Conservation (phyloP, 2,329 filamentous ascomycete species). For the Aureobasidium sp. region DNA sequence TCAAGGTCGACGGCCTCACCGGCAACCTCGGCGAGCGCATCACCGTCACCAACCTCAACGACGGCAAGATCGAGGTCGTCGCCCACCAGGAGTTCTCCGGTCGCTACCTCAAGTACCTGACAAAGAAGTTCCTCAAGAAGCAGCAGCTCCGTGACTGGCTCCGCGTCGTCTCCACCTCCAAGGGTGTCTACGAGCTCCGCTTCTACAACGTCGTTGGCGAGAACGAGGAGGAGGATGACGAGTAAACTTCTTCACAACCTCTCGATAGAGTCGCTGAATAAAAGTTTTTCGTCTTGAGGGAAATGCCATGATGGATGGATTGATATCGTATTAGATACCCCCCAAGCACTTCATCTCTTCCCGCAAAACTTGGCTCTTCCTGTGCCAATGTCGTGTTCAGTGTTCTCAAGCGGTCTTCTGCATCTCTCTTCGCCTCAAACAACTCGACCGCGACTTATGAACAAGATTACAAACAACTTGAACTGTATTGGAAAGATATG, state of each 20-base stretch:
- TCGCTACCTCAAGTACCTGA: conserved; percentile 99
- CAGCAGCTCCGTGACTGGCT: conserved; percentile 99
- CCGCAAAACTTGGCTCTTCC: background rate
- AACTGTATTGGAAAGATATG: background rate
- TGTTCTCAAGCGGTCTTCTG: background rate
- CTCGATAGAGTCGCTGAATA: background rate
- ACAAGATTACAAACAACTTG: background rate
- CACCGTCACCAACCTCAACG: conserved; percentile 79
- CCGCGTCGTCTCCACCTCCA: conserved; percentile 93
- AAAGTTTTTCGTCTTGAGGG: conserved; percentile 1
- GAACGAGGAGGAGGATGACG: conserved; percentile 94
- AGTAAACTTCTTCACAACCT: conserved; percentile 50
- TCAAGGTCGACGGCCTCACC: conserved; percentile 98
- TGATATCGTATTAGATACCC: conserved; percentile 10
- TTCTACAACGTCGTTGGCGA: conserved; percentile 99
- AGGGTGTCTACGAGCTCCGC: conserved; percentile 98
- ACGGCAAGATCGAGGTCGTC: conserved; percentile 97
- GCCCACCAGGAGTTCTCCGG: conserved; percentile 97
- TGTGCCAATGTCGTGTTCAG: background rate
- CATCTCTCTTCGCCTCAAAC: too few relatives aligned
- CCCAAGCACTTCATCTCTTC: conserved; percentile 3
- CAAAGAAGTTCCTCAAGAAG: conserved; percentile 99
- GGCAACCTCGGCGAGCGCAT: conserved; percentile 95
- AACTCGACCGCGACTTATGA: background rate
- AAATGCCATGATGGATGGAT: background rate